Base-by-base conservation (phyloP, 345 rosid species). In the Cardamine chenopodiifolia region DNA sequence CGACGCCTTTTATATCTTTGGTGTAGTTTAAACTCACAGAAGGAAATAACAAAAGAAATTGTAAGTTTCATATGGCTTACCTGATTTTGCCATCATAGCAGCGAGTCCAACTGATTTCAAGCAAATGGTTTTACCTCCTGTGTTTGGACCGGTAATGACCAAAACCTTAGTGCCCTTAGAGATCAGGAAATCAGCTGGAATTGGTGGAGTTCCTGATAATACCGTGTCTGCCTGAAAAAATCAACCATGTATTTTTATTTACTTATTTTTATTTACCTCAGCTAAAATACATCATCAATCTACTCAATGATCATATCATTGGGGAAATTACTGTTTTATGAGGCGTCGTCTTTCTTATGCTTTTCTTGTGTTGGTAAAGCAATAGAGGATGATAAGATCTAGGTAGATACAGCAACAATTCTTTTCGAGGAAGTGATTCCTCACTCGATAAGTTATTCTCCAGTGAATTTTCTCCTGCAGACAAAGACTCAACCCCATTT, bases 21-120 rank as follows among this genome's bases (percentile, higher is more conserved):
- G 25, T 47, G 50, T 19, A 25, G 52, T 48, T 62, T 35, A 28
- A 20, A 42, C 17, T 64, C 25, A 39, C 34, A 19, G 18, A 60
- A 60, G 58, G 25, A 66, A 66, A 68, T 11, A 14, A 54, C 17
- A 73, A 14, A 56, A 42, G 49, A 35, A 42, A 19, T 0, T 14
- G 23, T 34, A 66, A 29, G 61, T 29, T 49, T 29, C 22, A 47
- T 53, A 56, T 68, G 26, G 5, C 39, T 68, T 61, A 89, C 98
- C 98, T 81, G 96, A 86, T 85, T 90, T 91, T 66, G 95, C 96
- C 98, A 94, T 94, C 92, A 94, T 82, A 66, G 93, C 88, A 63
- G 93, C 95, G 83, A 94, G 87, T 83, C 96, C 98, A 77, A 90
- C 78, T 35, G 98, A 90, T 86, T 94, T 94, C 57, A 94, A 83